Conservation (phyloP, 345 rosid genomes). For the Eucalyptus sideroxylon region DNA sequence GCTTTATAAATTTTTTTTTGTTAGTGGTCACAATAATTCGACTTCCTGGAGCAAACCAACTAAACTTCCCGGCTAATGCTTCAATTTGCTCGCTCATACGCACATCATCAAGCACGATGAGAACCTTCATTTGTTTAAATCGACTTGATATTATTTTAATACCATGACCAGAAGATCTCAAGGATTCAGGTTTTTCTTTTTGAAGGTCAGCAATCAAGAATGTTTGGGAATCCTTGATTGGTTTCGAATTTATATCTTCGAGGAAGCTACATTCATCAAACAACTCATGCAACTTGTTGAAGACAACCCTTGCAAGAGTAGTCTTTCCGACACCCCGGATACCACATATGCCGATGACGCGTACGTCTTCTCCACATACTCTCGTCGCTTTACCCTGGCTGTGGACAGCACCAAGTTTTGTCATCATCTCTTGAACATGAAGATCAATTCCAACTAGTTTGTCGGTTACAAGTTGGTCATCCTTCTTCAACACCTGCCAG, state of each 20-base stretch:
- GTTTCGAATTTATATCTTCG: fast-evolving
- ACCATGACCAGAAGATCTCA: fast-evolving
- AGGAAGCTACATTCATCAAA: fast-evolving
- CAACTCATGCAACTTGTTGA: fast-evolving
- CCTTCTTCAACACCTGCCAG: not conserved
- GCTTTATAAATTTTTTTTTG: fast-evolving
- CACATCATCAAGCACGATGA: too few species aligned
- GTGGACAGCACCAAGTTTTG: not conserved
- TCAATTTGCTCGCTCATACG: fast-evolving
- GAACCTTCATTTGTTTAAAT: too few species aligned
- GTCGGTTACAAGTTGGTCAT: not conserved
- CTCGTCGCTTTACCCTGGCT: fast-evolving
- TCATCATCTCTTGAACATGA: not conserved
- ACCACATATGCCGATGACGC: fast-evolving
- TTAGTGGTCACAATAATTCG: fast-evolving
- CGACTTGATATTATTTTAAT: fast-evolving
- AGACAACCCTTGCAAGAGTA: too few species aligned
- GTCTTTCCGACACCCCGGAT: fast-evolving
- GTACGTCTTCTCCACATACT: not conserved
- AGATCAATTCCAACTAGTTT: not conserved
- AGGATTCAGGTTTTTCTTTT: fast-evolving
- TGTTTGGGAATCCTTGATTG: fast-evolving
- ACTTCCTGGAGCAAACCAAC: fast-evolving
- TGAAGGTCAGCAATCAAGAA: fast-evolving
- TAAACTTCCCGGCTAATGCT: fast-evolving